phyloP scores from a whole-genome alignment of 23 red algal species.

The Cyanidium caldarium region DNA sequence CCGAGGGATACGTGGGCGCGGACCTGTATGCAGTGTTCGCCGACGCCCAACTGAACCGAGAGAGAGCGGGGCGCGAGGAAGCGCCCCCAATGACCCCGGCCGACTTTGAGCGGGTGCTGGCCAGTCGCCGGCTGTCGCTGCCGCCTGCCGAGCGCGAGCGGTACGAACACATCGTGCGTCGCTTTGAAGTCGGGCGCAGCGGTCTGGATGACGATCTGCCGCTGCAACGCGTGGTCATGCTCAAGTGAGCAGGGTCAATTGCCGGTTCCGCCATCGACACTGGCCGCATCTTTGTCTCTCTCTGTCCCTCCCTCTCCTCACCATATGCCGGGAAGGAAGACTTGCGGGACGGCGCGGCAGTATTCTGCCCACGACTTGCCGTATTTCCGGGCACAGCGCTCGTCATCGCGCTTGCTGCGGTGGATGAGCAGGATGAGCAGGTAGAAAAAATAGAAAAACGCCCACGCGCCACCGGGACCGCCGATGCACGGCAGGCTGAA shows the following conservation, averaged over 20 bases:
- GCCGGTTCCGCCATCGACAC: not conserved
- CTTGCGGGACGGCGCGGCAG: conserved; percentile 54
- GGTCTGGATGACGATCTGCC: not conserved
- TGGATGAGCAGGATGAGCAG: conserved; percentile 75
- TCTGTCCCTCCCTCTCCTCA: too few relatives aligned
- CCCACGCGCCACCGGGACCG: conserved; percentile 11
- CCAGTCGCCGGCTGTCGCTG: not conserved
- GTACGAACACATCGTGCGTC: not conserved
- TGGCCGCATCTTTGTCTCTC: not conserved
- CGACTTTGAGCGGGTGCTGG: not conserved
- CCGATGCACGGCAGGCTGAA: conserved; percentile 43
- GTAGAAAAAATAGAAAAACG: conserved; percentile 94
- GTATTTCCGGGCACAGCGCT: conserved; percentile 65
- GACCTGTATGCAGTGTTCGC: not conserved
- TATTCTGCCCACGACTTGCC: conserved; percentile 72
- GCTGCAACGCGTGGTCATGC: not conserved
- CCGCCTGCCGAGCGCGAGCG: not conserved
- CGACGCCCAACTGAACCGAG: not conserved
- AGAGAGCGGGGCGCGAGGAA: not conserved
- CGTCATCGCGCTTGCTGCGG: conserved; percentile 66
- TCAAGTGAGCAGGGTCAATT: not conserved
- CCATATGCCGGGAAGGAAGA: conserved; percentile 6
- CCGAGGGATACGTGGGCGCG: not conserved
- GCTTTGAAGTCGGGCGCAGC: not conserved
- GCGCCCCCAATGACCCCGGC: not conserved